Percentiles rank a stretch among this genome's conserved stretches.
Evolutionary conservation across 352 stramenopile species (phyloP).

Genomic region (Phytopythium vexans): DNA sequence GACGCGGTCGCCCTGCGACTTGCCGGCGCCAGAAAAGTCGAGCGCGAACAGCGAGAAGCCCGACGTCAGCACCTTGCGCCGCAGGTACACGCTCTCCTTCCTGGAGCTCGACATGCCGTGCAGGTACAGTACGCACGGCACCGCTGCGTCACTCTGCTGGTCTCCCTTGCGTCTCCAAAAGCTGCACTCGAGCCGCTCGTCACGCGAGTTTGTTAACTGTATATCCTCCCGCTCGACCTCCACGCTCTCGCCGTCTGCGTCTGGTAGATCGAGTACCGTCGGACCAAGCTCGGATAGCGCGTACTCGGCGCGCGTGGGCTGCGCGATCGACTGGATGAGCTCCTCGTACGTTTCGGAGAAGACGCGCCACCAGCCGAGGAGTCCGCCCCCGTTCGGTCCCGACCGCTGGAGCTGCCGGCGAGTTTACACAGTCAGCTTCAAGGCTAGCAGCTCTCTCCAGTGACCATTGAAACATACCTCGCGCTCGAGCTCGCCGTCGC

Average conservation of each 20-base stretch:
- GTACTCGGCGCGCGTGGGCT: slow-evolving; percentile 58
- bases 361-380: slow-evolving; percentile 66
- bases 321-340: slow-evolving; percentile 67
- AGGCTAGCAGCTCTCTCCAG: no score
- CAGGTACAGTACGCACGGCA: slow-evolving; percentile 71
- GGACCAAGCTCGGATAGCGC: slow-evolving; percentile 49
- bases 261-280: background rate
- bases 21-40: slow-evolving; percentile 65
- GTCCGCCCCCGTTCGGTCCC: slow-evolving; percentile 46
- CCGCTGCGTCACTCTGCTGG: background rate
- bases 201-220: slow-evolving; percentile 42
- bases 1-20: slow-evolving; percentile 59
- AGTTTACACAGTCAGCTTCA: no score
- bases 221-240: slow-evolving; percentile 48
- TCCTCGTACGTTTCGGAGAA: slow-evolving; percentile 75
- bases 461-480: slow-evolving; percentile 29
- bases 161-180: slow-evolving; percentile 46
- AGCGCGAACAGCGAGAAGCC: slow-evolving; percentile 76
- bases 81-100: slow-evolving; percentile 73
- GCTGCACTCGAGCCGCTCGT: slow-evolving; percentile 61
- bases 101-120: slow-evolving; percentile 78
- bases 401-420: slow-evolving; percentile 46
- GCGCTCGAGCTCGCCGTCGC: slow-evolving; percentile 71
- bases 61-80: slow-evolving; percentile 37
- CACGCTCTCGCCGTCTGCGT: background rate